Percentiles rank a stretch among this genome's conserved stretches.
phyloP scores from a whole-genome alignment of 1,284 basidiomycete species.

The Ceratobasidium papillatum region DNA sequence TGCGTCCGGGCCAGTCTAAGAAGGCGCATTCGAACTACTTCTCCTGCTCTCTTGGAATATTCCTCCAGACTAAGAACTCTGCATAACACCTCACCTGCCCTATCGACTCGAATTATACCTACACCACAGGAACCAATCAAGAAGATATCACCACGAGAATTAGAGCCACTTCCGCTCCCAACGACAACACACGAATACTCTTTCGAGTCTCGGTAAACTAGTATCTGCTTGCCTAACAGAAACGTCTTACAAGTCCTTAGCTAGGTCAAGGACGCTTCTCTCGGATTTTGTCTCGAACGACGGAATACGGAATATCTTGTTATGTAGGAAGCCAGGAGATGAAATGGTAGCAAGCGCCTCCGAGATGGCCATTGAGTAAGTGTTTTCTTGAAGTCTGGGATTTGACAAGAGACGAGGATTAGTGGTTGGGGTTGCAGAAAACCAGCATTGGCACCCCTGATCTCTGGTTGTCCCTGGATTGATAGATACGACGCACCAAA shows the following conservation, averaged over 20 bases:
- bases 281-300: slow-evolving; percentile 32
- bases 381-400: background rate
- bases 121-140: background rate
- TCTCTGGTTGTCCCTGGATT: no score
- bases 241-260: slow-evolving; percentile 3
- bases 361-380: slow-evolving; percentile 53
- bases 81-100: background rate
- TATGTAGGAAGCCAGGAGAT: slow-evolving; percentile 60
- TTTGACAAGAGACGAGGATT: background rate
- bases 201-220: background rate
- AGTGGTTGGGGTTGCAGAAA: background rate
- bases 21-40: background rate
- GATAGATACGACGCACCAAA: no score
- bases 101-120: background rate
- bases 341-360: slow-evolving; percentile 54
- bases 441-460: no score
- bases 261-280: slow-evolving; percentile 6
- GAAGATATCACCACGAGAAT: background rate
- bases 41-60: background rate
- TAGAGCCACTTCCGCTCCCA: background rate
- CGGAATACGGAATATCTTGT: slow-evolving; percentile 52
- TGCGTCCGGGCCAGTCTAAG: background rate
- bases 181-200: slow-evolving; percentile 16
- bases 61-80: background rate
- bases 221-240: background rate